Base-by-base conservation (phyloP, 179 eudicot species). In the Drosera spatulata region DNA sequence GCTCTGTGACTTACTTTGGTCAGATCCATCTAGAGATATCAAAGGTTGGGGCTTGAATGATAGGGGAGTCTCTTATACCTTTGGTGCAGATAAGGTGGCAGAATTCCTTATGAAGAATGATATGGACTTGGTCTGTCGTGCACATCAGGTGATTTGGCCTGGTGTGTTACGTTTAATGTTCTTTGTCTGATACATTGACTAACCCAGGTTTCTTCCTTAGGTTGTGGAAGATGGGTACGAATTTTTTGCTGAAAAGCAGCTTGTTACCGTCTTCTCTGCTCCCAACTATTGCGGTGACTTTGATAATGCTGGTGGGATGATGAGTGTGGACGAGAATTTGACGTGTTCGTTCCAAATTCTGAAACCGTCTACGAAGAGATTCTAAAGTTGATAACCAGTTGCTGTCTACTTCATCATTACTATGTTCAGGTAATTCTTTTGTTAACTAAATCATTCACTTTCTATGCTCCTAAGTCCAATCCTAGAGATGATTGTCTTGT, bases 221-320 rank as follows among this genome's bases (percentile, higher is more conserved):
- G 91, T 85, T 66, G 91, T 85, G 60, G 91, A 85, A 72, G 91
- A 85, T 78, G 91, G 91, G 44, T 85, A 85, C 61, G 91, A 85
- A 64, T 85, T 85, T 72, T 85, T 85, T 61, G 91, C 91, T 57
- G 91, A 85, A 49, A 78, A 87, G 63, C 87, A 80, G 70, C 85
- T 85, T 75, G 91, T 85, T 54, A 82, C 90, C 1, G 69, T 84
- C 46, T 84, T 84, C 59, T 84, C 90, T 63, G 90, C 90, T 63
- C 90, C n/a, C n/a, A n/a, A n/a, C n/a, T n/a, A n/a, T n/a, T n/a
- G n/a, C n/a, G 33, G 33, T 22, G 33, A 22, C 90, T 84, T 84
- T 69, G 87, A 84, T 64, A 84, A 84, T 77, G 86, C 90, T 63
- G 90, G 90, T 62, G 90, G 87, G 45, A 85, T 85, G 91, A 85